phyloP scores from a whole-genome alignment of 2,329 filamentous ascomycete genomes.

The Cladophialophora psammophila region DNA sequence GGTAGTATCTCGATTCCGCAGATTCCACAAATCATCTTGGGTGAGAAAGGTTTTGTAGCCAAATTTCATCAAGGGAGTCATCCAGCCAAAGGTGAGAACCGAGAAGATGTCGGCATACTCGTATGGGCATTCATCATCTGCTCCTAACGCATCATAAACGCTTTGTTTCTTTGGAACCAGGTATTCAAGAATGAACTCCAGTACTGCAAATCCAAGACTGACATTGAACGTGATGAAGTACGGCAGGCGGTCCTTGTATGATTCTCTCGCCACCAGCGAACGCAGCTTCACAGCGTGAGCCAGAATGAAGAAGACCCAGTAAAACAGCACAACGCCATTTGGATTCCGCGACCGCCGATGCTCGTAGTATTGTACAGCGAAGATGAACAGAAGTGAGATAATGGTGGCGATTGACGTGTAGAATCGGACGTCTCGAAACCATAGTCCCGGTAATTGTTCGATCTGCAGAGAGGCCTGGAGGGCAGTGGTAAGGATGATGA shows the following conservation, averaged over 20 bases:
- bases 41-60: constrained; percentile 92
- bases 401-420: constrained; percentile 79
- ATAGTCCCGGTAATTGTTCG: constrained; percentile 70
- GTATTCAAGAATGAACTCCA: constrained; percentile 83
- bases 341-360: constrained; percentile 82
- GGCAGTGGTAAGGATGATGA: constrained; percentile 71
- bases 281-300: constrained; percentile 82
- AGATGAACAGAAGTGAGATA: constrained; percentile 75
- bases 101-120: constrained; percentile 97
- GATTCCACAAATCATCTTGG: constrained; percentile 93
- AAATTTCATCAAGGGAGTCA: constrained; percentile 96
- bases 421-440: constrained; percentile 83
- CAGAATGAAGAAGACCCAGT: constrained; percentile 87
- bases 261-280: constrained; percentile 79
- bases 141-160: constrained; percentile 71
- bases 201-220: constrained; percentile 71
- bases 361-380: constrained; percentile 83
- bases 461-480: constrained; percentile 81
- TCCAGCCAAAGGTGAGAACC: constrained; percentile 93
- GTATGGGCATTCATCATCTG: constrained; percentile 73
- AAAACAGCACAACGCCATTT: constrained; percentile 88
- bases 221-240: constrained; percentile 81
- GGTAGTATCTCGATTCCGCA: constrained; percentile 81
- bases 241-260: constrained; percentile 69
- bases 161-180: constrained; percentile 80